phyloP scores from a whole-genome alignment of 768 basidiomycete genomes.

The Phanerodontia chrysosporium region DNA sequence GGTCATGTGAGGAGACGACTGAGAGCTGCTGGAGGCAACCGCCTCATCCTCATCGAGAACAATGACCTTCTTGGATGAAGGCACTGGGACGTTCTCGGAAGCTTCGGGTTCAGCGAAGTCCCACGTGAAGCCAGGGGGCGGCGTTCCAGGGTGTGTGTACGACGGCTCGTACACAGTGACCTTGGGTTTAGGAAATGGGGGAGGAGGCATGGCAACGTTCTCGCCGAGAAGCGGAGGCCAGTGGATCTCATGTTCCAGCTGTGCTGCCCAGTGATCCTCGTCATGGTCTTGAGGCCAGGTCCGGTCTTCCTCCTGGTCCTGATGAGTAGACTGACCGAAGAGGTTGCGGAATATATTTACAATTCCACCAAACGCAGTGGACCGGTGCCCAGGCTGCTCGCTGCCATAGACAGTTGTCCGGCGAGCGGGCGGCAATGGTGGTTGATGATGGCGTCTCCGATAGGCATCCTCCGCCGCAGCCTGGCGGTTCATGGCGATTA shows the following conservation, averaged over 20 bases:
- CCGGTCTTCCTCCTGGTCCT: not conserved
- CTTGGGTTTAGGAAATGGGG: slow-evolving; percentile 1
- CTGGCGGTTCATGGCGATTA: slow-evolving; percentile 40
- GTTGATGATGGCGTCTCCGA: not conserved
- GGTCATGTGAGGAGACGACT: slow-evolving; percentile 28
- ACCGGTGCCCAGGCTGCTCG: not conserved
- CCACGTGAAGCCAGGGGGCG: slow-evolving; percentile 61
- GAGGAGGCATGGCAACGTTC: not conserved
- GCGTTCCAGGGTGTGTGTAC: slow-evolving; percentile 55
- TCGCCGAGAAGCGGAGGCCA: not conserved
- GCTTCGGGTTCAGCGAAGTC: slow-evolving; percentile 48
- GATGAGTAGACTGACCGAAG: not conserved
- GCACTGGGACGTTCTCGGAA: slow-evolving; percentile 23
- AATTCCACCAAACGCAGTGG: not conserved
- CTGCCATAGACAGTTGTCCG: not conserved
- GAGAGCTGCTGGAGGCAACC: slow-evolving; percentile 12
- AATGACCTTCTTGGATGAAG: slow-evolving; percentile 35
- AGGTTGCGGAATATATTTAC: not conserved
- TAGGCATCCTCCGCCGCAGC: not conserved
- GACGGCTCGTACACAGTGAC: slow-evolving; percentile 14
- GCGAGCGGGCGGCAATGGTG: not conserved
- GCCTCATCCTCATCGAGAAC: slow-evolving; percentile 44
- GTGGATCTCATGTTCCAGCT: not conserved
- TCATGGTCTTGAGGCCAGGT: not conserved
- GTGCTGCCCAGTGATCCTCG: not conserved